Evolutionary conservation across 371 early-diverging fungal species (phyloP).

Genomic region (Mucor piriformis): DNA sequence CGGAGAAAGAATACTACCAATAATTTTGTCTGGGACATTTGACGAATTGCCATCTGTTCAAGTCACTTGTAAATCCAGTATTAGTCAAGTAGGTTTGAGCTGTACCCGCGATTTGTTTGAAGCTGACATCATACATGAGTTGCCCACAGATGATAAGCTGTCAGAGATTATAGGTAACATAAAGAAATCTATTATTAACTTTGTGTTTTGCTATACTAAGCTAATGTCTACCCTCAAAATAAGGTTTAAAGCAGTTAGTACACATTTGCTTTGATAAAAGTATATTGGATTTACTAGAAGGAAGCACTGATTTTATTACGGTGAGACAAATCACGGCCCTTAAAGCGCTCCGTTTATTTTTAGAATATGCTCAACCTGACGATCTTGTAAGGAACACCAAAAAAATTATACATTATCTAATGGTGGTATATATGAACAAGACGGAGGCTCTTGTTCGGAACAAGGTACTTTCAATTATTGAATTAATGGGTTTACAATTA

Average conservation of each 20-base stretch:
- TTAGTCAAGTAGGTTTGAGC: constrained; percentile 17
- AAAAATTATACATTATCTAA: constrained; percentile 9
- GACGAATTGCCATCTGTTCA: constrained; percentile 29
- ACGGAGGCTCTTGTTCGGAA: neutral
- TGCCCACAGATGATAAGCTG: constrained; percentile 5
- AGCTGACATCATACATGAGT: constrained; percentile 23
- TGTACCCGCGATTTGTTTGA: constrained; percentile 34
- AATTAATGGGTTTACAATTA: neutral
- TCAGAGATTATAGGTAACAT: constrained; percentile 11
- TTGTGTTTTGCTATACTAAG: neutral
- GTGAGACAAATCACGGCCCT: constrained; percentile 21
- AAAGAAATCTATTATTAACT: neutral
- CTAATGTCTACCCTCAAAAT: too few relatives aligned
- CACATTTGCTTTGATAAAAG: constrained; percentile 34
- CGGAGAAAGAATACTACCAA: constrained; percentile 30
- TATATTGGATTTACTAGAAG: constrained; percentile 18
- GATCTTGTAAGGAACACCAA: constrained; percentile 23
- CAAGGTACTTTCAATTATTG: constrained; percentile 1
- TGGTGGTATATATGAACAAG: constrained; percentile 10
- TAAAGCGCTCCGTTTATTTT: constrained; percentile 18
- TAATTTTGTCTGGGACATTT: constrained; percentile 28
- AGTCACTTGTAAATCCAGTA: constrained; percentile 13
- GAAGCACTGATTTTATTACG: constrained; percentile 25
- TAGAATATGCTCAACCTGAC: constrained; percentile 14
- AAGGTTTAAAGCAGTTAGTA: constrained; percentile 34